These are phyloP conservation scores for Pulveroboletus sp. DNA, from an alignment of 768 basidiomycete species.

Conservation along the genomic window DNA sequence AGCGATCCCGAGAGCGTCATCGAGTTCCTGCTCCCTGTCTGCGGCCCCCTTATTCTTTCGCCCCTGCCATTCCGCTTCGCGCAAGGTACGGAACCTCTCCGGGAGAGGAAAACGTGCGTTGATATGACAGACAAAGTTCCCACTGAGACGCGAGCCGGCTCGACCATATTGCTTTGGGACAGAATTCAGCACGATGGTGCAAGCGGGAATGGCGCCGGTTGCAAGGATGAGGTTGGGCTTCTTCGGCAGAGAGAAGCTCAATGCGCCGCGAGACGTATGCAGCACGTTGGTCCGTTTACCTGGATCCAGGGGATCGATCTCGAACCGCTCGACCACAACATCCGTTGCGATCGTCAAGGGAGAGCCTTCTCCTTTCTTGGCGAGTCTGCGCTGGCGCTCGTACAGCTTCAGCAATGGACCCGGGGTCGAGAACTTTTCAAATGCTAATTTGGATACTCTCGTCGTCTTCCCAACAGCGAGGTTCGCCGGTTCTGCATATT, in stretches of 20 bases:
- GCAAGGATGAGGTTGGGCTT: constrained; percentile 21
- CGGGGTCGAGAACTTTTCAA: constrained; percentile 19
- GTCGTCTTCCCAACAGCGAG: constrained; percentile 16
- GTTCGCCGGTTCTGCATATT: not conserved
- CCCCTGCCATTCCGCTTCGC: not conserved
- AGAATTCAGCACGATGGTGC: constrained; percentile 18
- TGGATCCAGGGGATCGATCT: constrained; percentile 9
- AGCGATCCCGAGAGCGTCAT: constrained; percentile 1
- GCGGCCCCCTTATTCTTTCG: not conserved
- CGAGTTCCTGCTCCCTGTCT: not conserved
- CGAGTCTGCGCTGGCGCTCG: constrained; percentile 13
- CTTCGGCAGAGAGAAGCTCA: constrained; percentile 7
- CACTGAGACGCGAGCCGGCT: constrained; percentile 13
- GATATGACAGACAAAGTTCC: constrained; percentile 15
- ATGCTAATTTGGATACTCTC: constrained; percentile 3
- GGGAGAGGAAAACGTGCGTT: constrained; percentile 8
- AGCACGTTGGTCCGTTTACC: constrained; percentile 6
- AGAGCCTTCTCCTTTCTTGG: constrained; percentile 5
- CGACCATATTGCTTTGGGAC: constrained; percentile 6
- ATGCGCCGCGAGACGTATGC: constrained; percentile 14
- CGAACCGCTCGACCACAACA: constrained; percentile 9
- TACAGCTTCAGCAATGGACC: constrained; percentile 13
- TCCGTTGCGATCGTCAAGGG: constrained; percentile 17
- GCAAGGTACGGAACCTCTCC: not conserved
- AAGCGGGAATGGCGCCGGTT: constrained; percentile 17